Evolutionary conservation across 441 rosid species (phyloP).

Genomic region (Daphne laureola): DNA sequence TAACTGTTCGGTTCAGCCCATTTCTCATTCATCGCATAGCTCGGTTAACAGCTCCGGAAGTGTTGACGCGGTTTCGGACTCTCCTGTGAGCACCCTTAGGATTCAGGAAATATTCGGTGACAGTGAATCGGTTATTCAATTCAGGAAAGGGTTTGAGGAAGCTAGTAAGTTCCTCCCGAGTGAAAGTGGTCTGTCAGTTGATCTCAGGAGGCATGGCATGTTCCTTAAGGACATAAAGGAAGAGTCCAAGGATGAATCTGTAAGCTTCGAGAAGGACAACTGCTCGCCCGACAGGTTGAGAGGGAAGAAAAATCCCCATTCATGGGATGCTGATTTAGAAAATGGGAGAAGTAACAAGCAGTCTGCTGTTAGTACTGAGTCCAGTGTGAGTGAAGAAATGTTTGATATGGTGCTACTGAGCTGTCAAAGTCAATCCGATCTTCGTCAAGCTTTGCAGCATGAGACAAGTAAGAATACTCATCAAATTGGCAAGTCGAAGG

Average conservation of each 20-base stretch:
- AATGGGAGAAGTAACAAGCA: constrained; percentile 32
- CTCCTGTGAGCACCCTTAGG: constrained; percentile 27
- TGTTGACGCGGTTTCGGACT: constrained; percentile 27
- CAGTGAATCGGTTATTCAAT: constrained; percentile 23
- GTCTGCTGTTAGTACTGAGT: constrained; percentile 23
- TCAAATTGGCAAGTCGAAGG: constrained; percentile 20
- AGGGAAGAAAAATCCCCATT: constrained; percentile 31
- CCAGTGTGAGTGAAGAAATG: constrained; percentile 36
- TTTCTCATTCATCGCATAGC: constrained; percentile 27
- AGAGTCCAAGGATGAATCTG: constrained; percentile 16
- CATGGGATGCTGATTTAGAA: constrained; percentile 17
- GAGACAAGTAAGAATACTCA: constrained; percentile 23
- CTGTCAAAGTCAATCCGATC: constrained; percentile 32
- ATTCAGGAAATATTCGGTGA: constrained; percentile 29
- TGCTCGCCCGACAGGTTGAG: constrained; percentile 15
- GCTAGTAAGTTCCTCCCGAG: constrained; percentile 37
- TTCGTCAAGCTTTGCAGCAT: constrained; percentile 37
- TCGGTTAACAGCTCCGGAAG: constrained; percentile 22
- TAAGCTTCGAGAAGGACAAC: constrained; percentile 12
- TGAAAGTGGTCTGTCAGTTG: constrained; percentile 11
- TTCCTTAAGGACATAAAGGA: constrained; percentile 18
- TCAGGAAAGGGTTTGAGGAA: constrained; percentile 35
- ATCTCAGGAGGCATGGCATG: constrained; percentile 19
- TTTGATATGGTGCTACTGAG: constrained; percentile 45
- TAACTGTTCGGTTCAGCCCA: constrained; percentile 16